Percentiles rank a stretch among this genome's conserved stretches.
Conservation (phyloP, 495 filamentous ascomycete genomes). For the Mytilinidion resinicola region DNA sequence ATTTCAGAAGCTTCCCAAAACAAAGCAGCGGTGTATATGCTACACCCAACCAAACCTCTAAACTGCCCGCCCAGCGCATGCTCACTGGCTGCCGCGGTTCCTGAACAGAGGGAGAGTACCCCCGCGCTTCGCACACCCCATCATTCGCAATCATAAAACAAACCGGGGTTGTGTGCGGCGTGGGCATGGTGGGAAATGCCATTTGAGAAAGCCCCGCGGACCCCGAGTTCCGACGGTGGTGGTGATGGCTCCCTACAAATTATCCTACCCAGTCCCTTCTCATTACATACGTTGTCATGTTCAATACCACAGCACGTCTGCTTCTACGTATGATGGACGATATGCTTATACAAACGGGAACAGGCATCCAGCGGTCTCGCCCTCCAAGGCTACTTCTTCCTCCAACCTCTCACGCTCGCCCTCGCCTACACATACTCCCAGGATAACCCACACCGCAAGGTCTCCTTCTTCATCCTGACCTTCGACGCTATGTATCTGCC, state of each 20-base stretch:
- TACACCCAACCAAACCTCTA: too few species aligned
- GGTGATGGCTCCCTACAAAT: constrained; percentile 88
- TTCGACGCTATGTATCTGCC: constrained; percentile 71
- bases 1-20: too few species aligned
- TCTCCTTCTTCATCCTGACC: constrained; percentile 66
- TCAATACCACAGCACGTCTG: neutral
- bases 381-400: constrained; percentile 48
- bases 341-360: constrained; percentile 14
- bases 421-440: constrained; percentile 75
- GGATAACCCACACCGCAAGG: constrained; percentile 66
- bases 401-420: constrained; percentile 62
- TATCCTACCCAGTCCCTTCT: neutral
- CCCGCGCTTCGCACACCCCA: constrained; percentile 63
- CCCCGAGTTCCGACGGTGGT: constrained; percentile 56
- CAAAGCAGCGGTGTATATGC: too few species aligned
- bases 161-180: constrained; percentile 60
- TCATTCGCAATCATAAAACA: constrained; percentile 65
- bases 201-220: constrained; percentile 73
- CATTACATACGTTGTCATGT: neutral
- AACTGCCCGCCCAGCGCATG: constrained; percentile 88
- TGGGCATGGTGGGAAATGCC: constrained; percentile 82
- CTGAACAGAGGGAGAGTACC: constrained; percentile 97
- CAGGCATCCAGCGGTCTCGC: constrained; percentile 49
- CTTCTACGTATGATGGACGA: neutral
- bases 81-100: constrained; percentile 81